A percentile compares a stretch with the other conserved stretches of the same genome.
phyloP scores from a whole-genome alignment of 1,139 yeast species.

The Suhomyces anneliseae region DNA sequence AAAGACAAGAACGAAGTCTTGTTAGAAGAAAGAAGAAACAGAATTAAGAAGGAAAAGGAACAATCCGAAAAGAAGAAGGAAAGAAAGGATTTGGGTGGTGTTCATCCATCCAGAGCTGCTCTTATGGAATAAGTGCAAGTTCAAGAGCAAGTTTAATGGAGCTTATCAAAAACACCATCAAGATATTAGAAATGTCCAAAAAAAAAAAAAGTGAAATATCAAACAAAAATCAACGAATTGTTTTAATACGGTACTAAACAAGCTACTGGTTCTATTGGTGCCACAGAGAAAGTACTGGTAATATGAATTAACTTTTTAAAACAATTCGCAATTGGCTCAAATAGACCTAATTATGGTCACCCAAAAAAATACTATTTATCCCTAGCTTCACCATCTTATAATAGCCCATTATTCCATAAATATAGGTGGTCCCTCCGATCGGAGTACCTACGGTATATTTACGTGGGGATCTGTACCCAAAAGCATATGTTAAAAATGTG shows the following conservation, averaged over 20 bases:
- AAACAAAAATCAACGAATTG: too few relatives aligned
- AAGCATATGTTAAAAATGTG: too few relatives aligned
- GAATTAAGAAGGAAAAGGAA: conserved; percentile 42
- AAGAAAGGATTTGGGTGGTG: conserved; percentile 19
- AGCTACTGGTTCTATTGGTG: not conserved
- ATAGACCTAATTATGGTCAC: too few relatives aligned
- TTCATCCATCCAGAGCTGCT: conserved; percentile 63
- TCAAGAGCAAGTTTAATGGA: not conserved
- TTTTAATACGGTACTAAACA: too few relatives aligned
- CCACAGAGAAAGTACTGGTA: not conserved
- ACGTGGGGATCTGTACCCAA: too few relatives aligned
- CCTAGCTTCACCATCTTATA: too few relatives aligned
- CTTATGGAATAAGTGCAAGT: conserved; percentile 25
- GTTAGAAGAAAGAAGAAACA: conserved; percentile 59
- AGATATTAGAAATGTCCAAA: not conserved
- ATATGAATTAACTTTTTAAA: not conserved
- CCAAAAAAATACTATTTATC: too few relatives aligned
- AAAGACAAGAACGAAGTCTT: conserved; percentile 76
- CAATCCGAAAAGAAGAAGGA: conserved; percentile 17
- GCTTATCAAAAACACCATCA: not conserved
- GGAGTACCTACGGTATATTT: too few relatives aligned
- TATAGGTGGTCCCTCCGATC: too few relatives aligned
- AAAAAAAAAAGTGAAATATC: not conserved
- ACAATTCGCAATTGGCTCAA: not conserved
- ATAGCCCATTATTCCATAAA: too few relatives aligned